Base-by-base conservation (phyloP, 106 monocot genomes). In the Dendrobium chrysotoxum region DNA sequence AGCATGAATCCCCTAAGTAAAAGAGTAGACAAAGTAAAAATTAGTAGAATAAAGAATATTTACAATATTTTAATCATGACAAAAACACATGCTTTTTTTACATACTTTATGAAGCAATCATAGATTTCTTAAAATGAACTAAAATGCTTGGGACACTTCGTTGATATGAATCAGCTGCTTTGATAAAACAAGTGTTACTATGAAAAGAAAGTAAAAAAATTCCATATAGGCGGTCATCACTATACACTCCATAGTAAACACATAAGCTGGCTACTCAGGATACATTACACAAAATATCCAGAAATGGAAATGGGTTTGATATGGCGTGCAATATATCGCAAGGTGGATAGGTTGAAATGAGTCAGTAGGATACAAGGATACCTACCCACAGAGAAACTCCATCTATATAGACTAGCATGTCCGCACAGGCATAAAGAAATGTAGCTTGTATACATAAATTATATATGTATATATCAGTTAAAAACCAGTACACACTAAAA, bases 1-100 rank as follows among this genome's bases (percentile, higher is more conserved):
- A 58, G 78, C 78, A 58, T 57, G 78, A 78, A 78, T 58, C 4
- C 78, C 78, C 78, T 78, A 41, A 2, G 20, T 1, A 74, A 74
- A 42, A 7, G 42, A 15, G 70, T 38, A 15, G n/a, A 70, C 2
- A 70, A 65, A 65, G 25, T 5, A 65, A 31, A 35, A 35, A 0
- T 70, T 70, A 70, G 70, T 70, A 35, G 13, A 35, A 15, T 15
- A 70, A 28, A 70, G 11, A 28, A 68, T 5, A 68, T 28, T 12
- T 21, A 28, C 15, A 68, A 26, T 7, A 68, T 28, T 68, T 28
- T 68, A 3, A 68, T 26, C 30, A 68, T 30, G 26, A 68, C 23
- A 23, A 30, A 68, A 7, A 68, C 10, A 68, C n/a, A n/a, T n/a
- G n/a, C n/a, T 46, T 42, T 9, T 70, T 61, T 70, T 16, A 13